Percentiles rank a stretch among this genome's conserved stretches.
These are phyloP conservation scores for Fusarium nisikadoi DNA, from an alignment of 2,329 filamentous ascomycete genomes.

Conservation along the genomic window DNA sequence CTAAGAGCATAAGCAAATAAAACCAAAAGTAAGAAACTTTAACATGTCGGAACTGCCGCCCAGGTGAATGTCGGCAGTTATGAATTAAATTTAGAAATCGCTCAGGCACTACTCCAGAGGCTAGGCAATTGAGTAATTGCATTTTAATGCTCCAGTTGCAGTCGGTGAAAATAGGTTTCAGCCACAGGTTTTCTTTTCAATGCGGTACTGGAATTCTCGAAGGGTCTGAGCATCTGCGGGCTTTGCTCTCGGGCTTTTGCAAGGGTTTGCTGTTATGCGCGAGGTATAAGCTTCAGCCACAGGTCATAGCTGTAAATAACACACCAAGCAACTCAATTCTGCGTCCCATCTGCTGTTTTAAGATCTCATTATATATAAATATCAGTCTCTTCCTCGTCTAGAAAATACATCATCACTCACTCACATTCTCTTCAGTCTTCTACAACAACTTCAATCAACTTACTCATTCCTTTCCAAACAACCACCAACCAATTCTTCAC, in stretches of 20 bases:
- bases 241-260: not conserved
- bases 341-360: accelerated
- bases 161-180: not conserved
- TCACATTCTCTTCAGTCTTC: not conserved
- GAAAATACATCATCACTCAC: not conserved
- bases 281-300: not conserved
- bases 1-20: not conserved
- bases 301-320: not conserved
- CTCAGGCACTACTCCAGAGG: too few species aligned
- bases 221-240: not conserved
- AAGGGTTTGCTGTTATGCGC: not conserved
- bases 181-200: not conserved
- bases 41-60: not conserved
- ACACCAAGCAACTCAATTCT: not conserved
- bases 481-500: not conserved
- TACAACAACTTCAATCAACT: not conserved
- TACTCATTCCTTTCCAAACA: not conserved
- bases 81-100: not conserved
- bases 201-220: not conserved
- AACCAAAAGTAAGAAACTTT: not conserved
- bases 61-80: too few species aligned
- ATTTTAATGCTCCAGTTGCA: not conserved
- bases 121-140: not conserved
- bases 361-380: accelerated
- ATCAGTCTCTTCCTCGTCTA: accelerated